A percentile compares a stretch with the other conserved stretches of the same genome.
phyloP scores from a whole-genome alignment of 2,329 filamentous ascomycete genomes.

The Hypoxylon sp. region DNA sequence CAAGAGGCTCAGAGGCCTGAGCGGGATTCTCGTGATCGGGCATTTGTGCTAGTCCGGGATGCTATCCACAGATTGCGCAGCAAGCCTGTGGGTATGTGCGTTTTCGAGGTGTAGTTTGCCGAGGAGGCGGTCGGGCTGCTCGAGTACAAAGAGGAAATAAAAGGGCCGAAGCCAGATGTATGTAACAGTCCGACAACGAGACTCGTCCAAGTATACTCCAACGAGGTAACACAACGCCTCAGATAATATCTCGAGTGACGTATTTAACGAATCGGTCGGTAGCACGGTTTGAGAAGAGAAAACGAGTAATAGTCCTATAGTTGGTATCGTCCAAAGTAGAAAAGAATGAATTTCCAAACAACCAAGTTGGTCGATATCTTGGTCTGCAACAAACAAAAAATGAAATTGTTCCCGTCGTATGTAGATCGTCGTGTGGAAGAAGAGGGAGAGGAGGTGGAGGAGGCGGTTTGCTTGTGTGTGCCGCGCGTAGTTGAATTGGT shows the following conservation, averaged over 20 bases:
- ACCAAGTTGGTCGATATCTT: slow-evolving; percentile 4
- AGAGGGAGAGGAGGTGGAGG: slow-evolving; percentile 20
- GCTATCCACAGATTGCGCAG: slow-evolving; percentile 44
- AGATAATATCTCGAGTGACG: slow-evolving; percentile 35
- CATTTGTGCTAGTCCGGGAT: slow-evolving; percentile 45
- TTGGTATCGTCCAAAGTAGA: slow-evolving; percentile 27
- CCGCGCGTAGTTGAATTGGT: slow-evolving; percentile 36
- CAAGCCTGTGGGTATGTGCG: slow-evolving; percentile 39
- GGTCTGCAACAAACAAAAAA: slow-evolving; percentile 5
- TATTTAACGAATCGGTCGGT: slow-evolving; percentile 29
- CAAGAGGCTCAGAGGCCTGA: slow-evolving; percentile 47
- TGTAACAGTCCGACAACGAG: slow-evolving; percentile 43
- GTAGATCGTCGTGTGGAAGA: slow-evolving; percentile 28
- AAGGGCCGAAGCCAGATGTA: slow-evolving; percentile 48
- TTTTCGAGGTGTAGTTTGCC: slow-evolving; percentile 40
- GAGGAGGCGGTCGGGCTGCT: slow-evolving; percentile 41
- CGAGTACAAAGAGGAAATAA: slow-evolving; percentile 44
- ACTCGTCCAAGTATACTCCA: slow-evolving; percentile 33
- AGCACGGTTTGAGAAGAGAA: slow-evolving; percentile 17
- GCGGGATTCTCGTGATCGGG: slow-evolving; percentile 48
- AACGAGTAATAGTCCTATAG: slow-evolving; percentile 12
- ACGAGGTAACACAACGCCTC: slow-evolving; percentile 24
- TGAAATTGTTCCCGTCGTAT: slow-evolving; percentile 5
- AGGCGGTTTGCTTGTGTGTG: slow-evolving; percentile 39
- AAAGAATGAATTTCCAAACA: slow-evolving; percentile 31